These are phyloP conservation scores for Austroboletus novae-zelandiae DNA, from an alignment of 1,284 basidiomycete genomes.

Conservation along the genomic window DNA sequence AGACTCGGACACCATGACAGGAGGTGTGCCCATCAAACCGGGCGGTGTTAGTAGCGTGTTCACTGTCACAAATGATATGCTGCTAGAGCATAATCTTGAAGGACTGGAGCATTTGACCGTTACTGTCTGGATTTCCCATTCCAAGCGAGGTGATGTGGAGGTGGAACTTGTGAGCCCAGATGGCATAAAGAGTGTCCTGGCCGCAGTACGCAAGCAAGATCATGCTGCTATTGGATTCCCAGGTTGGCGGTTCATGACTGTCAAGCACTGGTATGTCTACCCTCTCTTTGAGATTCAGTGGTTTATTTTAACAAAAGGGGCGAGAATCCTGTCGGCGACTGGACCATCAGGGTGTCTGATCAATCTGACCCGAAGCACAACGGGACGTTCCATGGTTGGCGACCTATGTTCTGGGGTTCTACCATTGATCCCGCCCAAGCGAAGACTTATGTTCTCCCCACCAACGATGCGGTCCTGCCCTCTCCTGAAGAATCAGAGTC, in stretches of 20 bases:
- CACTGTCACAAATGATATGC: constrained; percentile 69
- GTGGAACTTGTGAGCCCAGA: constrained; percentile 86
- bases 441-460: constrained; percentile 62
- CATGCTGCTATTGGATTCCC: constrained; percentile 70
- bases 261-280: constrained; percentile 89
- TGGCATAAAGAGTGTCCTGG: constrained; percentile 85
- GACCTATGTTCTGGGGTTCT: constrained; percentile 93
- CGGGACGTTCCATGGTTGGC: constrained; percentile 90
- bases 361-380: constrained; percentile 56
- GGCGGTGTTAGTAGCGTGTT: constrained; percentile 71
- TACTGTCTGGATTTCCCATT: constrained; percentile 90
- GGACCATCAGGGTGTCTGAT: constrained; percentile 88
- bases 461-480: constrained; percentile 55
- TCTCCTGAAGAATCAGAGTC: constrained; percentile 39
- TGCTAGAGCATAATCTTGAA: constrained; percentile 81
- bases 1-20: constrained; percentile 44
- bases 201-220: constrained; percentile 72
- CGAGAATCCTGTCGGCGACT: constrained; percentile 89
- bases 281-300: not conserved
- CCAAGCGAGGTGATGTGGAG: constrained; percentile 88
- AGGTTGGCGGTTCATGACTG: constrained; percentile 97
- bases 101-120: constrained; percentile 91
- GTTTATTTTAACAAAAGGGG: constrained; percentile 59
- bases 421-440: constrained; percentile 71
- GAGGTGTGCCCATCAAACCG: constrained; percentile 65